Base-by-base conservation (phyloP, 257 asterid genomes). In the Knoxia roxburghii region DNA sequence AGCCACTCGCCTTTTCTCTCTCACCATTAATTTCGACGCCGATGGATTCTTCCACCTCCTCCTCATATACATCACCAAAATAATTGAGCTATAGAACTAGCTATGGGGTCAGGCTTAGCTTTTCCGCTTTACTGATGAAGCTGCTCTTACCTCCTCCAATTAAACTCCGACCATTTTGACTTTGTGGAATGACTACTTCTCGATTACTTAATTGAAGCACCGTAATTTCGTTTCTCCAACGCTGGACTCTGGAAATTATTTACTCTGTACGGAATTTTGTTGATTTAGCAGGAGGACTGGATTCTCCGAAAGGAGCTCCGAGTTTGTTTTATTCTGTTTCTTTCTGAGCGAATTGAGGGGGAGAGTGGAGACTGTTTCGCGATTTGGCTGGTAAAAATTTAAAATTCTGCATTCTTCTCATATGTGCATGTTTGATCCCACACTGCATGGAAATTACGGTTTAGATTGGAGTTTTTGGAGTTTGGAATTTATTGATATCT, bases 301-400 rank as follows among this genome's bases (percentile, higher is more conserved):
- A 57, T 6, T n/a, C 27, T n/a, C 4, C 41, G 9, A 9, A 4
- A 6, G 64, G 46, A 59, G 46, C 23, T 60, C 29, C 21, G 62
- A 56, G 40, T 56, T 56, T 2, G 62, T 6, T 56, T 27, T 56
- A 56, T 60, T 54, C 60, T 54, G 60, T 54, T 60, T n/a, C 49
- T 33, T 24, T 35, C 26, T 30, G 6, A 10, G 65, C 48, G 32
- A 41, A n/a, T 61, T 61, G 55, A 70, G 37, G 7, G 69, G 68
- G 52, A n/a, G 41, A 0, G 7, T 67, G 68, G 52, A n/a, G 41
- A 0, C 62, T 54, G 54, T 78, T 79, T 60, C 84, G 74, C 67
- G 46, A 70, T 80, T 80, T 63, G 10, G 24, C 49, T n/a, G 65
- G 65, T 60, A 37, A 37, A 37, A 37, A n/a, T n/a, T n/a, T n/a